Conservation (phyloP, 2,329 filamentous ascomycete genomes). For the Fusarium caatingaense region DNA sequence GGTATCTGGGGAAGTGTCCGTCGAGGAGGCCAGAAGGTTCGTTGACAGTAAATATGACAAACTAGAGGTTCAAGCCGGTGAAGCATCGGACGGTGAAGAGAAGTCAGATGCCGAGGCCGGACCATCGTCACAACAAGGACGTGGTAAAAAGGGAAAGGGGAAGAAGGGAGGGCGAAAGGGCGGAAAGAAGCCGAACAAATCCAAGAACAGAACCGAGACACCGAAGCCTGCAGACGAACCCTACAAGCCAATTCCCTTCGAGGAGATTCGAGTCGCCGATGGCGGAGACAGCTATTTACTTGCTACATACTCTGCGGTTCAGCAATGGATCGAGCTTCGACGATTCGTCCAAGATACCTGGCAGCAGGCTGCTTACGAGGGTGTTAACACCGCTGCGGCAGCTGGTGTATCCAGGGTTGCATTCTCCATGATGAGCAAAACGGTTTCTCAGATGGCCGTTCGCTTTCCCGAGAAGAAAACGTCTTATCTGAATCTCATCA, state of each 20-base stretch:
- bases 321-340: slow-evolving; percentile 55
- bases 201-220: too few species aligned
- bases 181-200: not conserved
- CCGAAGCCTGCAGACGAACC: not conserved
- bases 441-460: slow-evolving; percentile 54
- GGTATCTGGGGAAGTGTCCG: not conserved
- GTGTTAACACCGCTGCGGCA: slow-evolving; percentile 59
- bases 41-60: not conserved
- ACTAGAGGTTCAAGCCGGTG: not conserved
- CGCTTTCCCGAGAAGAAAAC: slow-evolving; percentile 56
- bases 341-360: slow-evolving; percentile 55
- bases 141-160: slow-evolving; percentile 14
- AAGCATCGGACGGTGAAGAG: slow-evolving; percentile 12
- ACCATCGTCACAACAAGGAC: not conserved
- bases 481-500: slow-evolving; percentile 52
- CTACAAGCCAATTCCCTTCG: slow-evolving; percentile 50
- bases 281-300: slow-evolving; percentile 56
- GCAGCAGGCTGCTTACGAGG: slow-evolving; percentile 57
- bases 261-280: slow-evolving; percentile 58
- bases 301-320: slow-evolving; percentile 54
- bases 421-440: slow-evolving; percentile 55
- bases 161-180: slow-evolving; percentile 38
- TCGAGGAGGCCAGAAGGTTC: slow-evolving; percentile 34
- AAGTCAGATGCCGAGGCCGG: not conserved
- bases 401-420: slow-evolving; percentile 56